Evolutionary conservation across 148 eudicot species (phyloP).

Genomic region (Rhododendron molle): DNA sequence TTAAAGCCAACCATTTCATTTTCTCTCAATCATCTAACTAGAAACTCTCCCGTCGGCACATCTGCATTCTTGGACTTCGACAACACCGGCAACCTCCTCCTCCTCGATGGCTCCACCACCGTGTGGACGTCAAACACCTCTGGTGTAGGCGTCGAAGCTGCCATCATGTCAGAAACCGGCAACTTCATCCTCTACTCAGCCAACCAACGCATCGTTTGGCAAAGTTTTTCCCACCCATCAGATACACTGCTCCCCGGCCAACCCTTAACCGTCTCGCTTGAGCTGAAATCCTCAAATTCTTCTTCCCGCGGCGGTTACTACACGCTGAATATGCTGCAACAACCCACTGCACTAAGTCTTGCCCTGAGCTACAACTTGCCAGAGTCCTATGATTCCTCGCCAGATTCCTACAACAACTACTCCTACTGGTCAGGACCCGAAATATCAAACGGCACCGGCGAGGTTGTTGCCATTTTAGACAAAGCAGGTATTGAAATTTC

Average conservation of each 20-base stretch:
- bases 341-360: constrained; percentile 70
- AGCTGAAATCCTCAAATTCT: constrained; percentile 38
- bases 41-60: constrained; percentile 59
- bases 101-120: constrained; percentile 38
- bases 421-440: constrained; percentile 88
- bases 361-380: constrained; percentile 70
- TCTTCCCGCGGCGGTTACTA: constrained; percentile 57
- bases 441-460: constrained; percentile 77
- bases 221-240: constrained; percentile 73
- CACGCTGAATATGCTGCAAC: constrained; percentile 74
- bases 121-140: constrained; percentile 80
- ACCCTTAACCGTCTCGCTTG: constrained; percentile 47
- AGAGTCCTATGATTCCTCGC: constrained; percentile 24
- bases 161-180: constrained; percentile 62
- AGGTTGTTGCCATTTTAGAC: constrained; percentile 65
- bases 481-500: constrained; percentile 24
- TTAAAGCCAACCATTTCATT: constrained; percentile 26
- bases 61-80: constrained; percentile 52
- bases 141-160: constrained; percentile 27
- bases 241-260: constrained; percentile 90
- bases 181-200: constrained; percentile 56
- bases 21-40: constrained; percentile 38
- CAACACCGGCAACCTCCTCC: constrained; percentile 56
- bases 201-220: constrained; percentile 38
- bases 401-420: constrained; percentile 41